phyloP scores from a whole-genome alignment of 805 yeast species.

The Kodamaea sagamina region DNA sequence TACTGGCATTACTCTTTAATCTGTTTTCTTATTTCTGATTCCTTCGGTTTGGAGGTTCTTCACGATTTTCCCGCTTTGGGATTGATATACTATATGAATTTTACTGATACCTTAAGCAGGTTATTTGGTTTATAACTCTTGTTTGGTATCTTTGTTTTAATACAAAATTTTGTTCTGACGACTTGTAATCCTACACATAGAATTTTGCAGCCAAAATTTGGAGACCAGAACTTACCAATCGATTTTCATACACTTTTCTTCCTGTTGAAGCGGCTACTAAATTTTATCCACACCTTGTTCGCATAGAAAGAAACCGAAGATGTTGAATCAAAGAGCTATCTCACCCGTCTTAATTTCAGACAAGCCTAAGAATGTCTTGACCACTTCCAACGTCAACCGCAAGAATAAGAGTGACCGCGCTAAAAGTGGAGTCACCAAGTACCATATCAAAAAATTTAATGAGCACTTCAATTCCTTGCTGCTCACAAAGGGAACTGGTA shows the following conservation, averaged over 20 bases:
- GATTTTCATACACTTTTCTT: too few species aligned
- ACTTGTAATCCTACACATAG: too few species aligned
- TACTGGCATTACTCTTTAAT: background rate
- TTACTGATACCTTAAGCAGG: background rate
- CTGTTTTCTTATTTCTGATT: too few species aligned
- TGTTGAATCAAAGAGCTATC: slow-evolving; percentile 6
- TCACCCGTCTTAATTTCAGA: slow-evolving; percentile 7
- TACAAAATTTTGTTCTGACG: too few species aligned
- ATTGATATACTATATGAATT: background rate
- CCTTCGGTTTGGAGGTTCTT: too few species aligned
- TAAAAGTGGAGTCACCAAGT: background rate
- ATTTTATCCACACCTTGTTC: background rate
- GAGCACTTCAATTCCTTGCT: background rate
- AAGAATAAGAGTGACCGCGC: too few species aligned
- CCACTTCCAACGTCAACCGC: background rate
- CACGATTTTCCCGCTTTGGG: background rate
- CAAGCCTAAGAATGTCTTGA: slow-evolving; percentile 3
- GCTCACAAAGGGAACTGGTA: background rate
- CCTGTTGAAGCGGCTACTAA: background rate
- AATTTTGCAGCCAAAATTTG: too few species aligned
- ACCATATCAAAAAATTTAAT: too few species aligned
- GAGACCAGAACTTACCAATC: too few species aligned
- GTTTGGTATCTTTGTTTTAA: too few species aligned
- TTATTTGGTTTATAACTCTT: background rate
- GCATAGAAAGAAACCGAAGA: background rate